Evolutionary conservation across 352 stramenopile species (phyloP), one percentile per base, ranked within the genome.

Genomic region (Saprolegnia parasitica): DNA sequence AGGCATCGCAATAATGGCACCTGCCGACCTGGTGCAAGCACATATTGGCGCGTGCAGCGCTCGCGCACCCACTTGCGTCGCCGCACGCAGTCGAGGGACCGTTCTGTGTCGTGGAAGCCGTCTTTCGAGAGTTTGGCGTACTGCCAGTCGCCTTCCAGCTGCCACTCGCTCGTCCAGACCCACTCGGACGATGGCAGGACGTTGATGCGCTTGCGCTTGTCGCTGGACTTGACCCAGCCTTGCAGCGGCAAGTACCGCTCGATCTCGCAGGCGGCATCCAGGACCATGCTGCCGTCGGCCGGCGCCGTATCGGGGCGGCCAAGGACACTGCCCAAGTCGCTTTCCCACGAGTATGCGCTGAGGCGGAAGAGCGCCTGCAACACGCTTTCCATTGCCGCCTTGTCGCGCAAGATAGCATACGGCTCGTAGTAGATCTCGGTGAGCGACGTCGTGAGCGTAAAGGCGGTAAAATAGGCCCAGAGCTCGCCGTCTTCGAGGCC

Each of bases 201-300:
- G 26, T 68, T 39, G 32, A 37, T 21, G 5, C 39, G 35, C 32
- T 60, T 62, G 5, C 61, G 61, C 61, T 68, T 68, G 49, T 68
- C 61, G 16, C 35, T 56, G 26, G 61, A 68, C 42, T 68, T 68
- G 15, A 23, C 21, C 61, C 61, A 68, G 23, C 61, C 61, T 26
- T 68, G 61, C n/a, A 68, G 49, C 11, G 61, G 61, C 45, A 68
- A 58, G n/a, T 68, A 68, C 32, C 61, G 61, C n/a, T 68, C 39
- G 49, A 32, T 58, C 21, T 68, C 61, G 35, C 61, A 68, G 20
- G 61, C 61, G 23, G 54, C 61, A 54, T 68, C 61, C 8, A 68
- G 26, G 45, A 68, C 49, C 0, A 37, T 29, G 0, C 1, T 16
- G 10, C 21, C 11, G 13, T 57, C 50, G 20, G 5, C 21, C 16